These are phyloP conservation scores for Mortierella sp. DNA, from an alignment of 371 early-diverging fungal species.

Conservation along the genomic window DNA sequence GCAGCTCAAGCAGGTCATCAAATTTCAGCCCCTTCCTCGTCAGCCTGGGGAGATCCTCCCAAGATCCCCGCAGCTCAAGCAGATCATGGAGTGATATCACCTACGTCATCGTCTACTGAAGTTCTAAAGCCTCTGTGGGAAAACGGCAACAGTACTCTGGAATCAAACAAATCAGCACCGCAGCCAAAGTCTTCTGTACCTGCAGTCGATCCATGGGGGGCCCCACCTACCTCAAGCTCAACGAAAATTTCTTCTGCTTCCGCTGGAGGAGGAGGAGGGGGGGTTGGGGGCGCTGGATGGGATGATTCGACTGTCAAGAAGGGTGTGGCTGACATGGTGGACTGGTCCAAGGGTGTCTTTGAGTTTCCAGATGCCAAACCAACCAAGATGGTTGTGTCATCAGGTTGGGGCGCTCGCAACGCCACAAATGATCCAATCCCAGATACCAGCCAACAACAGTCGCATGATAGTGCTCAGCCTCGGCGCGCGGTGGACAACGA, in stretches of 20 bases:
- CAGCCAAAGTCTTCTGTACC: neutral
- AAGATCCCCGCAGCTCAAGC: neutral
- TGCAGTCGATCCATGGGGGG: slow-evolving; percentile 1
- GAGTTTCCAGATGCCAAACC: slow-evolving; percentile 46
- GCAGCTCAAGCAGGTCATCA: neutral
- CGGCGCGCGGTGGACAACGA: neutral
- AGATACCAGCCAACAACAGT: neutral
- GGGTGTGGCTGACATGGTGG: slow-evolving; percentile 20
- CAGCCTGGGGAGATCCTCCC: neutral
- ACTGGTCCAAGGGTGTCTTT: slow-evolving; percentile 35
- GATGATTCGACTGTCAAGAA: neutral
- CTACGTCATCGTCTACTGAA: neutral
- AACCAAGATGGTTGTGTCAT: slow-evolving; percentile 16
- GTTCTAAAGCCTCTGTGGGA: neutral
- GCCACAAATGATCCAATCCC: neutral
- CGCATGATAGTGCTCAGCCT: neutral
- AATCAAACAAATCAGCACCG: neutral
- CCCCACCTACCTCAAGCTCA: neutral
- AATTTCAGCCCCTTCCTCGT: neutral
- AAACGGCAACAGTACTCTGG: neutral
- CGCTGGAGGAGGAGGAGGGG: neutral
- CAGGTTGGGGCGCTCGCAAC: neutral
- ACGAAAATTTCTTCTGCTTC: neutral
- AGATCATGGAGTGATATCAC: neutral
- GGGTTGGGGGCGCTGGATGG: slow-evolving; percentile 13